phyloP scores from a whole-genome alignment of 176 grass and related monocot genomes.

The Thinopyrum elongatum region DNA sequence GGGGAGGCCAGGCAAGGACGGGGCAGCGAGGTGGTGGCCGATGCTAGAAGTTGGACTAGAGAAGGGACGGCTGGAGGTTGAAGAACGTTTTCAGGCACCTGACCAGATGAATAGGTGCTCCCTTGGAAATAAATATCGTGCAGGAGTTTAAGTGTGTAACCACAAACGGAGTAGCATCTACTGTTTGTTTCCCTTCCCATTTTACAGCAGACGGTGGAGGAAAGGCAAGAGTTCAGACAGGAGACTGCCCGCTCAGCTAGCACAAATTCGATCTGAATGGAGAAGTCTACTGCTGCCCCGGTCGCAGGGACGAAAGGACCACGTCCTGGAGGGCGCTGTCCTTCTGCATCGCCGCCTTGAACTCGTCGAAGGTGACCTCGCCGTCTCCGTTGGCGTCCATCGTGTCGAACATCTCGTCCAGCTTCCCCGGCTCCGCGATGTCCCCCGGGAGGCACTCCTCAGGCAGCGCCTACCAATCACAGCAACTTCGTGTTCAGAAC shows the following conservation, averaged over 20 bases:
- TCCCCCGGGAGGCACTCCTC: constrained; percentile 68
- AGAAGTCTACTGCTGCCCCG: constrained; percentile 13
- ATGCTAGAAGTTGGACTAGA: no score
- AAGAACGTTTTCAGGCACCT: no score
- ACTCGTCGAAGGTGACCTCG: constrained; percentile 69
- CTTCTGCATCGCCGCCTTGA: constrained; percentile 73
- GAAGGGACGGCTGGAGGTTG: no score
- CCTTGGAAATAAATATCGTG: no score
- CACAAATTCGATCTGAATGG: background rate
- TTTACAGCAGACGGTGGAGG: background rate
- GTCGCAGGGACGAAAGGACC: constrained; percentile 57
- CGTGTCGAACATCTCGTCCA: constrained; percentile 72
- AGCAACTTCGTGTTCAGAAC: background rate
- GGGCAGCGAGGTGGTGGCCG: no score
- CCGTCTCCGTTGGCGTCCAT: constrained; percentile 67
- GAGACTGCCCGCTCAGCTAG: background rate
- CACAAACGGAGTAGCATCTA: no score
- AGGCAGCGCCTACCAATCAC: constrained; percentile 40
- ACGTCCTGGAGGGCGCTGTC: constrained; percentile 72
- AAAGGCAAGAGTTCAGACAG: background rate
- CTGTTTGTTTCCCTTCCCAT: no score
- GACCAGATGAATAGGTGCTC: no score
- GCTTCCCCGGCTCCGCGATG: constrained; percentile 71
- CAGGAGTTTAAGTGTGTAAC: no score
- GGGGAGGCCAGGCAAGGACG: no score